Evolutionary conservation across 2,329 filamentous ascomycete genomes (phyloP), one percentile per base, ranked within the genome.

Genomic region (Diaporthe velutina): DNA sequence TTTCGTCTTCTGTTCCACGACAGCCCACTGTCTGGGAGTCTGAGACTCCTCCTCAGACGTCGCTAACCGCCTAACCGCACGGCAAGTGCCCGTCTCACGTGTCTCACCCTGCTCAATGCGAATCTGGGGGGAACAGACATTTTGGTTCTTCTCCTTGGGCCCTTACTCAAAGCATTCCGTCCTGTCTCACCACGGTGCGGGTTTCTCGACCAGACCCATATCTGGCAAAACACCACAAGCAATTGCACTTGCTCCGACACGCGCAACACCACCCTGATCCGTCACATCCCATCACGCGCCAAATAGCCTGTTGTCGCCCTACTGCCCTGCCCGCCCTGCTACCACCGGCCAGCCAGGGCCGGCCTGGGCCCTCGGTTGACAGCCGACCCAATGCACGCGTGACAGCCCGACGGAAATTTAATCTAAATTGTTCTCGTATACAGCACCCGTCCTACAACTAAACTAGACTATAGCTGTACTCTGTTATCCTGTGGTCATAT

Each of bases 371-470:
- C 22, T 67, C 64, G 64, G 64, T 67, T 52, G 64, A 67, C 64
- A 67, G 64, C 64, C 64, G 64, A 67, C 64, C 64, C 30, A 52
- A 67, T 67, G 64, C 64, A 67, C 64, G 64, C 64, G 64, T 67
- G 64, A 67, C 64, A 67, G 64, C 19, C 48, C 48, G 45, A 67
- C 45, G 45, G 30, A 19, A 67, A 67, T 67, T 52, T 67, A 52
- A 28, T 52, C 45, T 52, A 67, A 67, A 52, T 67, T 52, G 64
- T 67, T 28, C 64, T 67, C 64, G 64, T 67, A 67, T 67, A 67
- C 64, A 38, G 2, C 28, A 38, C 1, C 61, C 61, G 28, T 67
- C 61, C 42, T 67, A 67, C 25, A 61, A n/a, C 58, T 45, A 30
- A 28, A 45, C 58, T 64, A 25, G n/a, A 64, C 55, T 38, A 13